Evolutionary conservation across 768 basidiomycete species (phyloP).

Genomic region (Lyophyllum atratum): DNA sequence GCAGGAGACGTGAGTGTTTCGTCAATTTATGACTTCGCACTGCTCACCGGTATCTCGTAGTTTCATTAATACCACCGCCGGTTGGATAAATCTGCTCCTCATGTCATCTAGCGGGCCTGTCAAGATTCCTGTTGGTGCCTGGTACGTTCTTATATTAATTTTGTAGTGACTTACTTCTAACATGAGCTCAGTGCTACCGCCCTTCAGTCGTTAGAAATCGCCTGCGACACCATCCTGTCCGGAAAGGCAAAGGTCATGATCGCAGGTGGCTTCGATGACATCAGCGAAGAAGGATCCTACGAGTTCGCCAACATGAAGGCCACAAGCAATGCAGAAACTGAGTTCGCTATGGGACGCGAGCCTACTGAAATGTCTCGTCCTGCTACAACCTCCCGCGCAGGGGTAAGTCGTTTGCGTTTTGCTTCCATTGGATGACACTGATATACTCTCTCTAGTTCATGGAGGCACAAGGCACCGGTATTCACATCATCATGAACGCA

Average conservation of each 20-base stretch:
- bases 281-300: constrained; percentile 97
- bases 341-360: constrained; percentile 99
- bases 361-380: constrained; percentile 99
- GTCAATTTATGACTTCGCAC: background rate
- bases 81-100: constrained; percentile 94
- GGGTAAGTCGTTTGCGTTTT: constrained; percentile 51
- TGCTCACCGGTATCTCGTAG: constrained; percentile 37
- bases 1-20: constrained; percentile 89
- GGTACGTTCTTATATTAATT: constrained; percentile 52
- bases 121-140: constrained; percentile 99
- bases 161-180: constrained; percentile 2
- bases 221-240: constrained; percentile 90
- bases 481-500: constrained; percentile 96
- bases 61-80: constrained; percentile 99
- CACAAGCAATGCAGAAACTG: constrained; percentile 94
- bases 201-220: constrained; percentile 96
- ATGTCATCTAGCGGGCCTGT: constrained; percentile 97
- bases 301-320: constrained; percentile 99
- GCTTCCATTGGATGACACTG: constrained; percentile 3
- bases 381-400: constrained; percentile 92
- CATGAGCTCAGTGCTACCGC: constrained; percentile 76
- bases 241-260: constrained; percentile 99
- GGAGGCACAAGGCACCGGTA: constrained; percentile 96
- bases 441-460: constrained; percentile 62
- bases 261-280: constrained; percentile 97